Evolutionary conservation across 1,284 basidiomycete species (phyloP), one percentile per base, ranked within the genome.

Genomic region (Bjerkandera adusta): DNA sequence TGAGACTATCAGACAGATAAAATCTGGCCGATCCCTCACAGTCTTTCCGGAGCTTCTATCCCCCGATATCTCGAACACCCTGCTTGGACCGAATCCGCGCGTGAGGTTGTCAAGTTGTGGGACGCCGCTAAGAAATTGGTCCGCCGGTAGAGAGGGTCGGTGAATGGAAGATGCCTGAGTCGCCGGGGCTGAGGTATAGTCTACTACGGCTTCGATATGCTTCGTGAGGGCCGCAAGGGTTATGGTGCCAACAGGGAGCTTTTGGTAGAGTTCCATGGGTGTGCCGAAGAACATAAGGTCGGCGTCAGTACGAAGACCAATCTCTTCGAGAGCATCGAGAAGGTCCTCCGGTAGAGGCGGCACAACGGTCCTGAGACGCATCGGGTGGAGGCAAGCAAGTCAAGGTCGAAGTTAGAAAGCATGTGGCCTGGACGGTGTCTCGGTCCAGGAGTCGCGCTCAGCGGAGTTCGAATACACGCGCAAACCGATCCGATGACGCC

Each of bases 11-110:
- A 15, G 42, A 25, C 13, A 35, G 4, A 34, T 10, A 20, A 20
- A 36, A 29, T 11, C 7, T 42, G 25, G 32, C 15, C 6, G 7
- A 16, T n/a, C 36, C 50, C 79, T 48, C 59, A 87, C 86, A 47
- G 81, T 79, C 69, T 86, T 88, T 36, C 83, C 83, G 13, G 79
- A 76, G 7, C 70, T 70, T 57, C 64, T 70, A 20, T 79, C 73
- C 7, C 86, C 86, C 15, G 83, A 79, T 15, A 89, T 68, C 57
- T 89, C 85, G 37, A 85, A 66, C 12, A 88, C 68, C 18, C 69
- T 69, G 18, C 72, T 64, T 3, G 68, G 62, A 21, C 69, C 69
- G 50, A 81, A 72, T 1, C 72, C 71, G 20, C 61, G 59, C 0
- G 85, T 62, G 12, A 85, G 58, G 6, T 57, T 58, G 56, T 85